Evolutionary conservation across 768 basidiomycete species (phyloP), one percentile per base, ranked within the genome.

Genomic region (Auricularia auricula-judae): DNA sequence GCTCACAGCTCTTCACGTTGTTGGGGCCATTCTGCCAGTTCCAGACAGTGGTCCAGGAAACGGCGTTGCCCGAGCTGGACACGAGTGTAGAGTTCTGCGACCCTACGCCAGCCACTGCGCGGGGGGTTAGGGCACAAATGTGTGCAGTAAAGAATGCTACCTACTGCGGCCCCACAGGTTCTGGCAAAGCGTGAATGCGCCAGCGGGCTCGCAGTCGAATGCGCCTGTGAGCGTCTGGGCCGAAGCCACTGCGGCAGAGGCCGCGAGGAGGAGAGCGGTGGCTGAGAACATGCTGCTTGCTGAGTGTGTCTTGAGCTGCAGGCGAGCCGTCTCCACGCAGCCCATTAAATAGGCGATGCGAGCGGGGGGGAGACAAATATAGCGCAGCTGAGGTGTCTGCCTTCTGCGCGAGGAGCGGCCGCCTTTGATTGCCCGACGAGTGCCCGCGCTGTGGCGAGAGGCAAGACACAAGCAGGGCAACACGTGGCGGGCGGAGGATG

Each of bases 1-100:
- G 70, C 80, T 64, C 63, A 84, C 83, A 84, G 73, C 80, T 82
- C 75, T 85, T 85, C 62, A 85, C 84, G 62, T 74, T 75, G 68
- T 83, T 82, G 42, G 75, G 73, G 60, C 71, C 76, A 68, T 81
- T 78, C 10, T 79, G 76, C 84, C 83, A 85, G 21, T 72, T 80
- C 70, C 77, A 85, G 62, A 73, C 76, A 23, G 84, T 85, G 34
- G 77, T 75, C 84, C 84, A 85, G 2, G 82, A 75, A 35, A 84
- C 77, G 29, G 68, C 72, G 65, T 76, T 74, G 16, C 77, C 75
- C 33, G 74, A 72, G 4, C 77, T 66, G 64, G 72, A 75, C 61
- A 76, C 67, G 60, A 84, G 72, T 1, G 82, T 83, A 0, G 84
- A 80, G 43, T 71, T 74, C 69, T 85, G 81, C 18, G 71, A 75